These are phyloP conservation scores for Microthlaspi erraticum DNA, from an alignment of 345 rosid species.

Conservation along the genomic window DNA sequence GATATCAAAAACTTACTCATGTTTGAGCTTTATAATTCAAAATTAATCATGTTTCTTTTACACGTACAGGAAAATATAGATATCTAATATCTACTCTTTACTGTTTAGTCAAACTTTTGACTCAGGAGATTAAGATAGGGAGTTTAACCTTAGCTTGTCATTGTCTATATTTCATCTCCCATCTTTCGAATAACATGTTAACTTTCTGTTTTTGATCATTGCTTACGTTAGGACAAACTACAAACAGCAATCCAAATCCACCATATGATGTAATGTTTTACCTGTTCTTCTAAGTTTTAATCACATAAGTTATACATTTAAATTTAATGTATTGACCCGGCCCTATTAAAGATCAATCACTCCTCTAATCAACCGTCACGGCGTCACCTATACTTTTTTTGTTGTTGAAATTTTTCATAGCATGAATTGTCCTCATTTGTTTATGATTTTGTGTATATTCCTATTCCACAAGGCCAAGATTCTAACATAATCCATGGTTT, in stretches of 20 bases:
- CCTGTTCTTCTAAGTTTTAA: too few relatives aligned
- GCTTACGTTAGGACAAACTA: constrained; percentile 1
- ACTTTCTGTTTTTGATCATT: background rate
- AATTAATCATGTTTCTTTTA: too few relatives aligned
- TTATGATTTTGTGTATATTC: background rate
- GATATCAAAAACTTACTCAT: too few relatives aligned
- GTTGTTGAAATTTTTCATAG: background rate
- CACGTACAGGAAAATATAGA: too few relatives aligned
- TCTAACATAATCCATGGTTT: background rate
- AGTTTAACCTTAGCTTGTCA: constrained; percentile 2
- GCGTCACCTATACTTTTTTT: background rate
- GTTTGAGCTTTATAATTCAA: too few relatives aligned
- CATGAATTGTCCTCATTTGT: background rate
- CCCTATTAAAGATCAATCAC: background rate
- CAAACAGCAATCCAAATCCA: background rate
- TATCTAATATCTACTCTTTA: too few relatives aligned
- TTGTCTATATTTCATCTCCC: background rate
- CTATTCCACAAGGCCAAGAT: background rate
- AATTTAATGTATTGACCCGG: background rate
- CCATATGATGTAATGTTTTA: background rate
- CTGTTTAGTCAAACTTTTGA: too few relatives aligned
- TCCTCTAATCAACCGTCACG: background rate
- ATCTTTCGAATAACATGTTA: background rate
- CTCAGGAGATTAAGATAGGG: background rate
- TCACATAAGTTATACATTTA: background rate